These are phyloP conservation scores for Cystobasidium pallidum DNA, from an alignment of 1,284 basidiomycete species.

Conservation along the genomic window DNA sequence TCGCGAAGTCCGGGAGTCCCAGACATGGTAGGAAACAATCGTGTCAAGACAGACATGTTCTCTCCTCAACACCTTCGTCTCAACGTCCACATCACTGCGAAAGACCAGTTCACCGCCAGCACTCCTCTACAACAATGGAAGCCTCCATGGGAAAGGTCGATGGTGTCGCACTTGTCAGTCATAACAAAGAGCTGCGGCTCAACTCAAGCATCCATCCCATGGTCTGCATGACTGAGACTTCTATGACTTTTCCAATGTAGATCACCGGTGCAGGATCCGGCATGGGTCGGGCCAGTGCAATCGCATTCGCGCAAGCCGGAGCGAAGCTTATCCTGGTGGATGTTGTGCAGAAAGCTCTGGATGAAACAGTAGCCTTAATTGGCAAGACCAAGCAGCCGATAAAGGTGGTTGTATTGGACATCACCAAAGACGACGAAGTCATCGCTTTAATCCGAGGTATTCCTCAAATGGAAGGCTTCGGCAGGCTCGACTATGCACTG, in stretches of 20 bases:
- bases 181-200: too few relatives aligned
- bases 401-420: slow-evolving; percentile 17
- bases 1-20: not conserved
- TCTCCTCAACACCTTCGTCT: not conserved
- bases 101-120: not conserved
- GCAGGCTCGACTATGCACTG: slow-evolving; percentile 36
- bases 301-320: slow-evolving; percentile 32
- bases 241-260: not conserved
- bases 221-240: too few relatives aligned
- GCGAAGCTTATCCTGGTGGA: slow-evolving; percentile 38
- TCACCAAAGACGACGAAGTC: slow-evolving; percentile 29
- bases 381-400: slow-evolving; percentile 9
- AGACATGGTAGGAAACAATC: too few relatives aligned
- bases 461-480: slow-evolving; percentile 26
- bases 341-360: slow-evolving; percentile 17
- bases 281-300: slow-evolving; percentile 29
- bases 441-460: slow-evolving; percentile 25
- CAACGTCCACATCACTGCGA: not conserved
- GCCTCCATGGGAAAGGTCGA: slow-evolving; percentile 8
- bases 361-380: slow-evolving; percentile 17
- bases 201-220: too few relatives aligned
- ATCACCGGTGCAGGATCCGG: slow-evolving; percentile 36
- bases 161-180: slow-evolving; percentile 1
- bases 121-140: not conserved
- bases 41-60: too few relatives aligned